Base-by-base conservation (phyloP, 2,329 filamentous ascomycete genomes). In the Claviceps sp. region DNA sequence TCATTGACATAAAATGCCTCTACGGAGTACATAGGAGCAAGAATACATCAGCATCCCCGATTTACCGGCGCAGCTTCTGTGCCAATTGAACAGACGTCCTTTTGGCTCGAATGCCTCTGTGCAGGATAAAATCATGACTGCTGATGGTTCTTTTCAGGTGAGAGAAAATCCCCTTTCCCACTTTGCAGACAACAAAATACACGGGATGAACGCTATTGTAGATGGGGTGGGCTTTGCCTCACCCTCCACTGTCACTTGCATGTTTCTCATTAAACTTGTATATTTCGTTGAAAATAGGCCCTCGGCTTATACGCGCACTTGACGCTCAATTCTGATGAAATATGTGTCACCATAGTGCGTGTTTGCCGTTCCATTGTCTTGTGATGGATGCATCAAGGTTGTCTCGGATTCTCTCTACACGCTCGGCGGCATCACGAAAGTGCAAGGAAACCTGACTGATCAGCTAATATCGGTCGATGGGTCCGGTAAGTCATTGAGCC, bases 301-400 rank as follows among this genome's bases (percentile, higher is more conserved):
- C 53, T 50, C 50, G 36, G 3, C 34, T 44, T 6, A 14, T 34
- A 23, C 26, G 46, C 22, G 42, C 37, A 5, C 34, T 23, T 45
- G 45, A 49, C 42, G 9, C 22, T 40, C 13, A 42, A 38, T 20
- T 37, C 66, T 69, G 61, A 68, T 67, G 65, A 66, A 64, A 67
- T 61, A 50, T 50, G 57, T 53, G 55, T 55, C 62, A 63, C 16
- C 58, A 59, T 57, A 97, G 85, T 95, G 91, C 55, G 85, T 91
- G 57, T 97, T 97, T 68, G 89, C 91, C 57, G 93, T 97, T 60
- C 90, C 89, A 51, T 83, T 97, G 75, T 88, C 83, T 70, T 97
- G 93, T 72, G 85, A 95, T 61, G 75, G 78, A 63, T 97, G 93
- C 72, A 81, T 95, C 67, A 85, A 90, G 68, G 83, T 88, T 61